Conservation (phyloP, 2,329 filamentous ascomycete genomes). For the Ascochyta rabiei region DNA sequence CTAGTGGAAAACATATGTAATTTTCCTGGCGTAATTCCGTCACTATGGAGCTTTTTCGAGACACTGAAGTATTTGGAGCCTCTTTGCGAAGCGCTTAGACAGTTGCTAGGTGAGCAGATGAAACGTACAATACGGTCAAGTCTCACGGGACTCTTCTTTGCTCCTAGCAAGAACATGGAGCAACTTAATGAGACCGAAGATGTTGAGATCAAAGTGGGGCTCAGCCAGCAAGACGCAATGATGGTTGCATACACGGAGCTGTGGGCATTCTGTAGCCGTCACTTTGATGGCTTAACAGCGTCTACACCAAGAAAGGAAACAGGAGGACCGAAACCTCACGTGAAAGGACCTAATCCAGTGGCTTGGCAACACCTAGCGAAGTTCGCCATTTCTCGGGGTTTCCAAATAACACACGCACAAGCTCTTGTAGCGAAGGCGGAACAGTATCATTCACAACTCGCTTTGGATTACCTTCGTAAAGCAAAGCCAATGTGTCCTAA, state of each 20-base stretch:
- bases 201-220: too few relatives aligned
- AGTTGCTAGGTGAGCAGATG: too few relatives aligned
- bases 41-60: constrained; percentile 21
- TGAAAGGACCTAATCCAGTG: constrained; percentile 19
- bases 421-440: constrained; percentile 9
- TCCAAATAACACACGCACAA: too few relatives aligned
- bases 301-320: constrained; percentile 22
- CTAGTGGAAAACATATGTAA: too few relatives aligned
- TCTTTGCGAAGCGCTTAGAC: constrained; percentile 18
- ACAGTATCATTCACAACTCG: constrained; percentile 10
- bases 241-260: too few relatives aligned
- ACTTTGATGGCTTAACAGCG: too few relatives aligned
- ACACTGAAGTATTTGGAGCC: constrained; percentile 24
- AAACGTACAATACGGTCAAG: too few relatives aligned
- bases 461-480: constrained; percentile 19
- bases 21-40: constrained; percentile 17
- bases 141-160: too few relatives aligned
- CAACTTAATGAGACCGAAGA: too few relatives aligned
- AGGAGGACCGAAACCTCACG: constrained; percentile 9
- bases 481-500: constrained; percentile 16
- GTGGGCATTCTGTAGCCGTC: too few relatives aligned
- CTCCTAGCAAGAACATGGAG: too few relatives aligned
- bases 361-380: constrained; percentile 14
- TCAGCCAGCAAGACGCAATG: too few relatives aligned
- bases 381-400: constrained; percentile 10